Evolutionary conservation across 1,139 yeast species (phyloP).

Genomic region (Yamadazyma sp.): DNA sequence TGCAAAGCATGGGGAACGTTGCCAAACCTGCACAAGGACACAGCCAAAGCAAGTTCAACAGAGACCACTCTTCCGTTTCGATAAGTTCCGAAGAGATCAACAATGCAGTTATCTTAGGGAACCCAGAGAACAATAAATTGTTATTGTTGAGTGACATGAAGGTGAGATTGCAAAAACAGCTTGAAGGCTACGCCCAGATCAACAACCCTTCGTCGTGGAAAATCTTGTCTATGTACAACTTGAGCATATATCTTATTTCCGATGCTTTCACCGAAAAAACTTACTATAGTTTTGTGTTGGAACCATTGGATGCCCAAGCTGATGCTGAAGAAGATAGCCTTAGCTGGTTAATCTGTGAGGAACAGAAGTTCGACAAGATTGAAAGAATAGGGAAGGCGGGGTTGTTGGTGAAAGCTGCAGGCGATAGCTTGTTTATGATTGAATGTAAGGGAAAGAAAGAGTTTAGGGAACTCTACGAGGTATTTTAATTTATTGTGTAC

Average conservation of each 20-base stretch:
- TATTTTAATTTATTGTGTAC: constrained; percentile 22
- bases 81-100: constrained; percentile 20
- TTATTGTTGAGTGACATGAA: constrained; percentile 32
- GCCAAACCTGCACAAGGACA: constrained; percentile 2
- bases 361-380: constrained; percentile 28
- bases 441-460: constrained; percentile 50
- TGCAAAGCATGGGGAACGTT: constrained; percentile 3
- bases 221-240: constrained; percentile 40
- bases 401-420: constrained; percentile 34
- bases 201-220: constrained; percentile 45
- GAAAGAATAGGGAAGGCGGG: constrained; percentile 50
- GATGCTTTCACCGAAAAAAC: constrained; percentile 26
- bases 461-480: constrained; percentile 33
- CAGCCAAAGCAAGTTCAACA: constrained; percentile 6
- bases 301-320: constrained; percentile 15
- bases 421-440: constrained; percentile 42
- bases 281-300: constrained; percentile 31
- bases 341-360: constrained; percentile 39
- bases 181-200: constrained; percentile 30
- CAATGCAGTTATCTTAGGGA: constrained; percentile 22
- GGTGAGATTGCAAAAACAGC: constrained; percentile 40
- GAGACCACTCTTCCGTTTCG: constrained; percentile 16
- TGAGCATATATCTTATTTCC: constrained; percentile 28
- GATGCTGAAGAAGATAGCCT: constrained; percentile 17
- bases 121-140: constrained; percentile 22